Conservation (phyloP, 2,329 filamentous ascomycete species). For the Hypoxylon sp. region DNA sequence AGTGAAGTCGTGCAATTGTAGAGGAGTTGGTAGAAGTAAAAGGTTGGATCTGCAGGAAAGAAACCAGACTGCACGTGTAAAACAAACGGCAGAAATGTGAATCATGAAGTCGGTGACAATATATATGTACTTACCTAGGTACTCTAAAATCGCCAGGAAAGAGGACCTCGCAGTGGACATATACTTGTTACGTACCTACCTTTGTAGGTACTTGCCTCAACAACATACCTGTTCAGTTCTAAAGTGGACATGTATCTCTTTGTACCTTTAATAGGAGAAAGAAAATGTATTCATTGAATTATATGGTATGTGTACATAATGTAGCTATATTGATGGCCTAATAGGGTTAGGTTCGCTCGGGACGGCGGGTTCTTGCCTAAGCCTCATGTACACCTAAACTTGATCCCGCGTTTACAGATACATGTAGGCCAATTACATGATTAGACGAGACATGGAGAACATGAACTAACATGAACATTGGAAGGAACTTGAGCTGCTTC, state of each 20-base stretch:
- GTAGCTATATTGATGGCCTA: neutral
- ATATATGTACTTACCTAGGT: neutral
- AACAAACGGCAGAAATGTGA: neutral
- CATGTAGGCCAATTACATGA: constrained; percentile 1
- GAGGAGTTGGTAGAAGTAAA: neutral
- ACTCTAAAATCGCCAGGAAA: neutral
- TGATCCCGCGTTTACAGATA: constrained; percentile 16
- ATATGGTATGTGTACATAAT: neutral
- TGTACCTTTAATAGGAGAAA: neutral
- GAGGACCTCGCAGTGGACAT: neutral
- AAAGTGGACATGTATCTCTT: neutral
- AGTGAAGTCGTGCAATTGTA: neutral
- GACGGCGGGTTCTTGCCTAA: constrained; percentile 12
- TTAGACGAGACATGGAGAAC: constrained; percentile 22
- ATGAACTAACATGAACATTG: neutral
- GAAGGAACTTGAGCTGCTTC: too few relatives aligned
- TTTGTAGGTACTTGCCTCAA: too few relatives aligned
- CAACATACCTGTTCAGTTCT: too few relatives aligned
- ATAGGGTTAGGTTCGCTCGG: neutral
- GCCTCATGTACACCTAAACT: neutral
- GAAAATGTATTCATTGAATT: neutral
- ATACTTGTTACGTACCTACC: too few relatives aligned
- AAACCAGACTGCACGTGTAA: neutral
- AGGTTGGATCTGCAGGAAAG: neutral
- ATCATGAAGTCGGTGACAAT: neutral